These are phyloP conservation scores for Termitomyces sp. DNA, from an alignment of 768 basidiomycete genomes.

Conservation along the genomic window DNA sequence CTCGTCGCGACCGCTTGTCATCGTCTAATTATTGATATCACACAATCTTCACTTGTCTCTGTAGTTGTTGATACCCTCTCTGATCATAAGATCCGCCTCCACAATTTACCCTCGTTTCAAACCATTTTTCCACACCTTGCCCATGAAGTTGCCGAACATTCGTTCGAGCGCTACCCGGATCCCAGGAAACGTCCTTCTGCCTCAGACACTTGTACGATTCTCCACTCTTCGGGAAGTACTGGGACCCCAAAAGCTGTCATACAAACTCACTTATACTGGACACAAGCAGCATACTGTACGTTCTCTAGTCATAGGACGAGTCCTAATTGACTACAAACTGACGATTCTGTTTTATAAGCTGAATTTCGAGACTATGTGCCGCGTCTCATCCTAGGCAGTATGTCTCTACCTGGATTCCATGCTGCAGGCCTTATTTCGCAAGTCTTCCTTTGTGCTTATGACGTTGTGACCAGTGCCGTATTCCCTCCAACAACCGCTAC, in stretches of 20 bases:
- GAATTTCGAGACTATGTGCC: slow-evolving; percentile 4
- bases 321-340: too few species aligned
- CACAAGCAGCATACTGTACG: slow-evolving; percentile 21
- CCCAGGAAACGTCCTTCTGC: neutral
- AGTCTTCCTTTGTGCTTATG: slow-evolving; percentile 17
- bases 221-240: slow-evolving; percentile 36
- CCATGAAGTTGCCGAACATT: slow-evolving; percentile 1
- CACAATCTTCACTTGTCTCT: slow-evolving; percentile 15
- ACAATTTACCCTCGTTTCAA: neutral
- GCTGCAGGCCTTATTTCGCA: slow-evolving; percentile 18
- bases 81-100: neutral
- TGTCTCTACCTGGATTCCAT: slow-evolving; percentile 27
- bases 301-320: neutral
- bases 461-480: slow-evolving; percentile 9
- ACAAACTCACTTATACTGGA: slow-evolving; percentile 14
- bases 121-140: slow-evolving; percentile 10
- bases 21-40: slow-evolving; percentile 24
- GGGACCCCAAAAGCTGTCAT: slow-evolving; percentile 29
- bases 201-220: slow-evolving; percentile 17
- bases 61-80: slow-evolving; percentile 11
- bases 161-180: slow-evolving; percentile 6
- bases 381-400: slow-evolving; percentile 13
- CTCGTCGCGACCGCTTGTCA: slow-evolving; percentile 23
- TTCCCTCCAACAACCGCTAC: slow-evolving; percentile 19
- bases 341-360: neutral